Evolutionary conservation across 257 asterid species (phyloP).

Genomic region (Buddleja alternifolia): DNA sequence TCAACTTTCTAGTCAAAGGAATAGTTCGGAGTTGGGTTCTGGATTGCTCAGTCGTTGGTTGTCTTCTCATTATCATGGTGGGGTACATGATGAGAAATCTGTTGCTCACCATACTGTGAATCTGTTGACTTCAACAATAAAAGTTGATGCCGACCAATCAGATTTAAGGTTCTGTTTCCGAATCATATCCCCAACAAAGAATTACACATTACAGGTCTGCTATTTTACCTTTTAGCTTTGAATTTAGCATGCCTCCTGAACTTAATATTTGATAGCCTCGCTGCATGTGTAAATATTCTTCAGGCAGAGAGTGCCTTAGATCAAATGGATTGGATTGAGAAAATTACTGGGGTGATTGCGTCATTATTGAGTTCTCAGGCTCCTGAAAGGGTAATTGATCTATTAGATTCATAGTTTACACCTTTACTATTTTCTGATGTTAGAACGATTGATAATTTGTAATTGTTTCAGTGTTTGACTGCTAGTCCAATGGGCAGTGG

Average conservation of each 20-base stretch:
- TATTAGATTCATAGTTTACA: not conserved
- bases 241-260: constrained; percentile 10
- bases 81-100: constrained; percentile 97
- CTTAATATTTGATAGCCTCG: not conserved
- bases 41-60: constrained; percentile 97
- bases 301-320: constrained; percentile 98
- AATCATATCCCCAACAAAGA: constrained; percentile 97
- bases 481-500: constrained; percentile 94
- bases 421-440: constrained; percentile 1
- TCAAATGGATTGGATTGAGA: constrained; percentile 99
- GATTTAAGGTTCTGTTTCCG: constrained; percentile 98
- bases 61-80: constrained; percentile 96
- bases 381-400: constrained; percentile 81
- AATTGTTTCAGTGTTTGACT: constrained; percentile 61
- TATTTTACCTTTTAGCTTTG: constrained; percentile 28
- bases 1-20: constrained; percentile 90
- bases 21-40: constrained; percentile 98
- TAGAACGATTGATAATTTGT: constrained; percentile 16
- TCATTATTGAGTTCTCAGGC: constrained; percentile 96
- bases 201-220: constrained; percentile 92
- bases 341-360: constrained; percentile 97
- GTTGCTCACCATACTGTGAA: constrained; percentile 99
- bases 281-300: constrained; percentile 33
- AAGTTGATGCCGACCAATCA: constrained; percentile 98
- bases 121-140: constrained; percentile 94